Evolutionary conservation across 1,139 yeast genomes (phyloP).

Genomic region (Lodderomyces orthopsilosis): DNA sequence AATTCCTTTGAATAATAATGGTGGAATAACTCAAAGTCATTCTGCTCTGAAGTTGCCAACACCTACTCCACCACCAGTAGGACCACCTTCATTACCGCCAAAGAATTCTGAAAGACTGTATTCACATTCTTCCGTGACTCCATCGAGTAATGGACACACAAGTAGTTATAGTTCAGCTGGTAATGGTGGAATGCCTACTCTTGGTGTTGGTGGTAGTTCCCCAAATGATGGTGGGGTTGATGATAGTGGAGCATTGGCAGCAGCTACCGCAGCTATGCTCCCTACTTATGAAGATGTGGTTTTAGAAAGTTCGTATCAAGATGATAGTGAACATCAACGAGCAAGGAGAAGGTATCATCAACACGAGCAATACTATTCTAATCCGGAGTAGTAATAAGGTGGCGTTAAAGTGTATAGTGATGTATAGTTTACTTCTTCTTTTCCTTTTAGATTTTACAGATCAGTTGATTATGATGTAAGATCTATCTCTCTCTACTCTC

Average conservation of each 20-base stretch:
- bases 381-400: conserved; percentile 12
- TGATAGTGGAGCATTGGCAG: not conserved
- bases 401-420: not conserved
- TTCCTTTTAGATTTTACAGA: not conserved
- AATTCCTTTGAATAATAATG: conserved; percentile 5
- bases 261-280: conserved; percentile 2
- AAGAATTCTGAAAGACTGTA: conserved; percentile 1
- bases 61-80: conserved; percentile 4
- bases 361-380: conserved; percentile 32
- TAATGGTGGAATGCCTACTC: not conserved
- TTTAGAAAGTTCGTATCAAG: conserved; percentile 24
- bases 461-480: not conserved
- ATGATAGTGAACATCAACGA: conserved; percentile 25
- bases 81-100: conserved; percentile 4
- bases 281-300: conserved; percentile 42
- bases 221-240: not conserved
- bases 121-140: conserved; percentile 4
- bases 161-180: not conserved
- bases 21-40: conserved; percentile 4
- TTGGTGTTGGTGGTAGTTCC: not conserved
- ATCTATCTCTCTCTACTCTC: too few species aligned
- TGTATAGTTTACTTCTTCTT: not conserved
- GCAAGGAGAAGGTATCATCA: conserved; percentile 40
- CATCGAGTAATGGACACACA: not conserved
- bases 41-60: not conserved